phyloP scores from a whole-genome alignment of 257 asterid species.

The Jacaranda copaia region DNA sequence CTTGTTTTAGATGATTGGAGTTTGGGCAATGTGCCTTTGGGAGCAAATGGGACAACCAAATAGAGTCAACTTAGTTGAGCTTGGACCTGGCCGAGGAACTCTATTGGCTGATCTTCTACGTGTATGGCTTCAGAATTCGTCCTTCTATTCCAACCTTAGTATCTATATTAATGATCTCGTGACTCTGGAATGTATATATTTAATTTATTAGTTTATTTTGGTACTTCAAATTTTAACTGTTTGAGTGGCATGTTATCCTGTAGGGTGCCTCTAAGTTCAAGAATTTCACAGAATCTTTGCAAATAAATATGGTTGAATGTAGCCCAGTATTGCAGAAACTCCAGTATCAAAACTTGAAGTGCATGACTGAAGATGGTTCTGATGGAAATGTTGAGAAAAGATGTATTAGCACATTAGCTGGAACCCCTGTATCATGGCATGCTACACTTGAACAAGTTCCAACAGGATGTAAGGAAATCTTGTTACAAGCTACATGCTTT shows the following conservation, averaged over 20 bases:
- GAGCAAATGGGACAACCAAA: conserved; percentile 96
- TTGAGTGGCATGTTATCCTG: conserved; percentile 17
- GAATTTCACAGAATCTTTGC: conserved; percentile 73
- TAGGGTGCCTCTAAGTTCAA: conserved; percentile 86
- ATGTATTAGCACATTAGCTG: conserved; percentile 63
- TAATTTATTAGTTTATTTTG: neutral
- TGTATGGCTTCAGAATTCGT: conserved; percentile 49
- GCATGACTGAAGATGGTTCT: conserved; percentile 49
- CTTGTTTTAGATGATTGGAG: conserved; percentile 78
- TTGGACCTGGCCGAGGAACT: conserved; percentile 99
- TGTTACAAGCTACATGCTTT: conserved; percentile 26
- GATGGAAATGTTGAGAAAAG: conserved; percentile 52
- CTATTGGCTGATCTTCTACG: conserved; percentile 95
- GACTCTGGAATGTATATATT: conserved; percentile 5
- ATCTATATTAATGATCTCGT: neutral
- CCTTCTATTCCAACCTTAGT: neutral
- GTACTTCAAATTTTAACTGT: conserved; percentile 26
- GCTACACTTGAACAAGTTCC: conserved; percentile 90
- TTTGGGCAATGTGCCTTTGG: conserved; percentile 99
- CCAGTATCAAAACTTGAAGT: conserved; percentile 80
- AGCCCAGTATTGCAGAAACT: conserved; percentile 83
- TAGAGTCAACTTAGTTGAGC: conserved; percentile 84
- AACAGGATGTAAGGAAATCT: conserved; percentile 72
- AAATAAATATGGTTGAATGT: conserved; percentile 92
- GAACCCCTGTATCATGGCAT: conserved; percentile 93